Evolutionary conservation across 139 green algal genomes (phyloP).

Genomic region (Picochlorum sp.): DNA sequence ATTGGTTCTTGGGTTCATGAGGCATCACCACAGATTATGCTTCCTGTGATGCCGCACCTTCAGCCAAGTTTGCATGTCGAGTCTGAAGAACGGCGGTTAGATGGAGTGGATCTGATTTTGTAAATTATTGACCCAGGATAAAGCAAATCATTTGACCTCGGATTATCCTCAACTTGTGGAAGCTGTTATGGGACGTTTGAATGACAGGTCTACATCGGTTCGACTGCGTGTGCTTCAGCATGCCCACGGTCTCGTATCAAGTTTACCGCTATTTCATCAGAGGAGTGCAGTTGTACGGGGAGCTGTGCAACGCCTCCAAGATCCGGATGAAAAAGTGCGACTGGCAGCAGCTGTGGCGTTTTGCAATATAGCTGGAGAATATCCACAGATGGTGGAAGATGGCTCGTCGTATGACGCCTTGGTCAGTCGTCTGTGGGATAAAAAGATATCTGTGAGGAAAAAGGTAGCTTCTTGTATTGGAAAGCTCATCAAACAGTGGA

Average conservation of each 20-base stretch:
- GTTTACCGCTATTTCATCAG: neutral
- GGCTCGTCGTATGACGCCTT: constrained; percentile 19
- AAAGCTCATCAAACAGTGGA: constrained; percentile 10
- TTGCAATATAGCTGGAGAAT: constrained; percentile 9
- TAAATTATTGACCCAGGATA: constrained; percentile 37
- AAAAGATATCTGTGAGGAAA: constrained; percentile 47
- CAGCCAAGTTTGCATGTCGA: constrained; percentile 42
- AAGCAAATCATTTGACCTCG: constrained; percentile 9
- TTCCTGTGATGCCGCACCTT: constrained; percentile 60
- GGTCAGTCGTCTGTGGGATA: constrained; percentile 52
- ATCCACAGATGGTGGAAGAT: constrained; percentile 14
- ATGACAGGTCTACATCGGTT: constrained; percentile 22
- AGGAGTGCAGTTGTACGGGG: constrained; percentile 3
- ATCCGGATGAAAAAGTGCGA: constrained; percentile 62
- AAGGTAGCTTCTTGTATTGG: constrained; percentile 32
- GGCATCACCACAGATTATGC: constrained; percentile 48
- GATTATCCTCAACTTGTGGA: constrained; percentile 41
- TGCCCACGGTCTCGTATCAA: constrained; percentile 5
- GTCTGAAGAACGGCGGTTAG: constrained; percentile 33
- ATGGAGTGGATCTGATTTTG: constrained; percentile 53
- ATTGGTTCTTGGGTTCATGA: constrained; percentile 51
- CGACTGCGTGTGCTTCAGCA: constrained; percentile 32
- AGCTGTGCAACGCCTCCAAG: constrained; percentile 40
- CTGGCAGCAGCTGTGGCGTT: constrained; percentile 35
- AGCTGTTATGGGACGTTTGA: constrained; percentile 28